Evolutionary conservation across 805 yeast species (phyloP), one percentile per base, ranked within the genome.

Genomic region (Wickerhamomyces canadensis): DNA sequence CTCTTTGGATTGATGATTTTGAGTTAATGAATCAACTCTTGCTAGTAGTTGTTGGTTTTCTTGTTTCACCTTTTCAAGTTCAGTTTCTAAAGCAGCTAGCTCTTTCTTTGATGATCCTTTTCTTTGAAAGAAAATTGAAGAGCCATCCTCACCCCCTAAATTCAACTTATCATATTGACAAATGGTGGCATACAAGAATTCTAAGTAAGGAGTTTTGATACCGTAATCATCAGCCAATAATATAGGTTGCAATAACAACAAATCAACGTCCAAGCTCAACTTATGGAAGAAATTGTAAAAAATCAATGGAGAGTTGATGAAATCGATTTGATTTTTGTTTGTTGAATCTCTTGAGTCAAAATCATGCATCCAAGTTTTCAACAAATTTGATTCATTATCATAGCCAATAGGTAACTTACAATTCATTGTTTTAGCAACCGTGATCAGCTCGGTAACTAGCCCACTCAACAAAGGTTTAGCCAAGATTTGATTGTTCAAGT

Each of bases 401-500:
- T 68, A 78, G 25, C 87, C 82, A 46, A 70, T 70, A 42, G 81
- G 80, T 36, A 84, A 64, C 54, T 78, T 80, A 52, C 84, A 78
- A 31, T 82, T 84, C 89, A 84, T 83, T 18, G 80, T 74, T 57
- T 79, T 82, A 44, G 83, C 75, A 35, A 89, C 78, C 23, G 80
- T 77, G 45, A 78, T 69, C 27, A 86, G 62, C 64, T 89, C 97
- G 35, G 73, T 70, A 41, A 86, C 76, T 33, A 87, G 64, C 3
- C 97, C 97, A 15, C 85, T 74, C 17, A 86, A 70, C 42, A 89
- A 67, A 9, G 96, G 97, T 56, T 85, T 85, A 21, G 94, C 91
- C 43, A 88, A 67, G 32, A 87, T 82, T 57, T 84, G 86, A 27
- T 68, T 63, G 24, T 70, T 64, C 36, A 89, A 66, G 35, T 70